These are phyloP conservation scores for Trametes sp. DNA, from an alignment of 1,284 basidiomycete genomes.

Conservation along the genomic window DNA sequence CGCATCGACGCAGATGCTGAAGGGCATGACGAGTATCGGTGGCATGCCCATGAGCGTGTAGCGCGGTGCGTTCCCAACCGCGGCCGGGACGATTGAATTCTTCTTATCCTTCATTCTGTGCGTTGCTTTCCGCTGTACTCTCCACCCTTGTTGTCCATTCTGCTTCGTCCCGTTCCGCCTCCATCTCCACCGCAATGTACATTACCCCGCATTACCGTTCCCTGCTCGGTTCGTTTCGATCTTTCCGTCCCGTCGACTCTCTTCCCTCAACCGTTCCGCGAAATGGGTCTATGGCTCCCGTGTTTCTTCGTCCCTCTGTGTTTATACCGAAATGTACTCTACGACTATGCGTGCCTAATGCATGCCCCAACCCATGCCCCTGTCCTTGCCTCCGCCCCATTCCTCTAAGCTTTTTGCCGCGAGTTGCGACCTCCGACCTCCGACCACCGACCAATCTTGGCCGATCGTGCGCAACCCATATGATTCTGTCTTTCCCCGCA, in stretches of 20 bases:
- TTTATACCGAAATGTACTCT: not conserved
- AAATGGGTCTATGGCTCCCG: not conserved
- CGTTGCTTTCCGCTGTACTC: constrained; percentile 13
- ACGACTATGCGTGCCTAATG: not conserved
- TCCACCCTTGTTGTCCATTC: not conserved
- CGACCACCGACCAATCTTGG: too few relatives aligned
- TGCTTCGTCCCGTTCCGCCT: constrained; percentile 44
- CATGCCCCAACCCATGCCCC: not conserved
- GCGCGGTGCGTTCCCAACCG: not conserved
- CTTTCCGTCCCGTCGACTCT: not conserved
- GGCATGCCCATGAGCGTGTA: constrained; percentile 25
- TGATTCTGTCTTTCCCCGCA: too few relatives aligned
- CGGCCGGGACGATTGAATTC: too few relatives aligned
- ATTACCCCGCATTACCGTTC: constrained; percentile 9
- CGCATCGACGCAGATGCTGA: constrained; percentile 53
- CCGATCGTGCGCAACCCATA: too few relatives aligned
- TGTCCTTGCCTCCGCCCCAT: not conserved
- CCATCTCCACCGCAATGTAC: constrained; percentile 45
- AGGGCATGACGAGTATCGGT: constrained; percentile 37
- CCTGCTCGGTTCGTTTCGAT: not conserved
- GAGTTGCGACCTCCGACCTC: too few relatives aligned
- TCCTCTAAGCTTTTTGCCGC: too few relatives aligned
- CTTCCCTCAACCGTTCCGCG: not conserved
- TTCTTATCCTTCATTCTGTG: not conserved
- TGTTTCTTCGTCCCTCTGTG: not conserved